Evolutionary conservation across 441 rosid species (phyloP), one percentile per base, ranked within the genome.

Genomic region (Populus hybrid): DNA sequence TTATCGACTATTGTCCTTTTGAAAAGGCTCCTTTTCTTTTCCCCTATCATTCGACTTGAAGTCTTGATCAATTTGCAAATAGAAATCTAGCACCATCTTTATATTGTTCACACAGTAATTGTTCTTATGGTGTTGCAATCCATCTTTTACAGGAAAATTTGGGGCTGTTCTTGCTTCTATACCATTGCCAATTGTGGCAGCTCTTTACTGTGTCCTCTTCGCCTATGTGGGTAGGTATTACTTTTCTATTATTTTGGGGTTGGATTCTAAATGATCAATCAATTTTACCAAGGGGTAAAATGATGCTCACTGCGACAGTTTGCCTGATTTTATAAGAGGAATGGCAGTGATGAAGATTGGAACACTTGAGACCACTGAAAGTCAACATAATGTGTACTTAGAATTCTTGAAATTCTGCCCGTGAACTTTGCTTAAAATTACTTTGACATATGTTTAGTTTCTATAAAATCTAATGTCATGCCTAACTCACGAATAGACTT

Each of bases 161-260:
- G 94, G 98, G 18, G 94, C 97, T 50, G 81, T 94, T 84, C 83
- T 93, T 73, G 97, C 97, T 67, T 94, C 97, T 0, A 90, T 93
- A 81, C 97, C 96, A 6, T 76, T 93, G 77, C 97, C 95, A 0
- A 90, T 94, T 42, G 66, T 91, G 24, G 98, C 97, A n/a, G 97
- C 97, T 57, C 16, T 90, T 75, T 90, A 91, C 77, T 94, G 97
- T 73, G 87, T 94, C 72, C 90, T 94, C 69, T 93, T 89, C 46
- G 93, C 90, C 32, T 93, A 91, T 69, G 93, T 91, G 2, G 96
- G 97, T 94, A 90, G 21, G 94, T 76, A 76, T 74, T n/a, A 12
- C 21, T 36, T 57, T 5, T 21, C 68, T 34, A 66, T 16, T 16
- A 28, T 46, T 50, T 24, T 14, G 16, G 6, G 46, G 24, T 12